Evolutionary conservation across 805 yeast species (phyloP), one percentile per base, ranked within the genome.

Genomic region (Tetrapisispora arboricola): DNA sequence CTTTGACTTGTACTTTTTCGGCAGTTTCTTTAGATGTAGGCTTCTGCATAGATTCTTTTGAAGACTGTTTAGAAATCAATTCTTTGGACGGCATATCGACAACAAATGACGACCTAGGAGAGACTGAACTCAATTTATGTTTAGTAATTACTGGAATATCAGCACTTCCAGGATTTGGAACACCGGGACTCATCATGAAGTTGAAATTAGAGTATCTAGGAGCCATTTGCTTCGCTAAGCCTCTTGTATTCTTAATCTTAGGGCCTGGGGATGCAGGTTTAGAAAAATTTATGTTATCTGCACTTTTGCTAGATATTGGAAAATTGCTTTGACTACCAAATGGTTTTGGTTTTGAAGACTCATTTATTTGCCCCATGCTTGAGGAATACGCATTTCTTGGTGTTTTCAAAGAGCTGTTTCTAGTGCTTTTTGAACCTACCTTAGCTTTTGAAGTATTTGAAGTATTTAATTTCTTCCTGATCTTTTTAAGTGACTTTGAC

Each of bases 401-500:
- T 7, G 17, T 32, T 10, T 20, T 32, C 13, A 21, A 6, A 13
- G 36, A 32, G 21, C 26, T 32, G n/a, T 21, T 21, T 13, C 36
- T 32, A 2, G 13, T 32, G 11, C 17, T 5, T 6, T 32, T 32
- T 6, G 19, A 15, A 13, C 18, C 24, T 9, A 12, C 9, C 13
- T 36, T 28, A 11, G 4, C 9, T 26, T 27, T 28, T 6, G 25
- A 9, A 20, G 27, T 10, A 13, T 27, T 3, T 28, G 30, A 17
- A 13, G 31, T 10, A 26, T 34, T 34, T 25, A 34, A 3, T 25
- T 34, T 34, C 39, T 43, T 51, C 39, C 51, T 54, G 10, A 53
- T 36, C 17, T 37, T 44, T 41, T 51, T 54, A 29, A 57, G 42
- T 10, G 39, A 38, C 38, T 46, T 56, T 5, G 61, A 58, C 9